Conservation (phyloP, 192 early-diverging fungal genomes). For the Coemansia sp. region DNA sequence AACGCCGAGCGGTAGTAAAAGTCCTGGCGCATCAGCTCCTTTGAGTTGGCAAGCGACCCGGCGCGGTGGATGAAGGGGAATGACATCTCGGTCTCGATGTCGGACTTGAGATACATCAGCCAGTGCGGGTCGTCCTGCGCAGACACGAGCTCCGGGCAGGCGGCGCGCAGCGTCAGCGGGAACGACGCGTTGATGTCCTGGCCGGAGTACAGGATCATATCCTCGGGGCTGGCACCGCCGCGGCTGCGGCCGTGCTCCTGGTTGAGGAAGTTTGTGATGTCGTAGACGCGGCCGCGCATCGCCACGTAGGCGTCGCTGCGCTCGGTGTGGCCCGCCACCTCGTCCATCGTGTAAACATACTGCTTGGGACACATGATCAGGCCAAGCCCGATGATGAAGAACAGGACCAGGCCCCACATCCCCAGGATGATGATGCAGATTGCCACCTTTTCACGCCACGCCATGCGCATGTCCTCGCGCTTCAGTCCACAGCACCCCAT, state of each 20-base stretch:
- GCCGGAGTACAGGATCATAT: slow-evolving; percentile 57
- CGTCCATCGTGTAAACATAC: slow-evolving; percentile 60
- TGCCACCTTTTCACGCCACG: slow-evolving; percentile 90
- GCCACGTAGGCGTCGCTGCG: slow-evolving; percentile 61
- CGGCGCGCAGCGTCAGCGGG: slow-evolving; percentile 58
- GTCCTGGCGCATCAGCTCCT: slow-evolving; percentile 40
- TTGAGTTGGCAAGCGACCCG: slow-evolving; percentile 45
- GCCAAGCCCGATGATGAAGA: slow-evolving; percentile 86
- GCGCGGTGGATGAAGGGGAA: slow-evolving; percentile 34
- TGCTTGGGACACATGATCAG: slow-evolving; percentile 80
- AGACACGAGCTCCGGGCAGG: slow-evolving; percentile 57
- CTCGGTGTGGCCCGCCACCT: slow-evolving; percentile 61
- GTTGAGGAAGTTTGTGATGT: slow-evolving; percentile 64
- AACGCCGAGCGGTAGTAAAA: slow-evolving; percentile 58
- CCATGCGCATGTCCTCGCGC: slow-evolving; percentile 89
- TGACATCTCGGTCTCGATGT: slow-evolving; percentile 22
- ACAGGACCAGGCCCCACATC: slow-evolving; percentile 73
- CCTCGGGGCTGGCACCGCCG: slow-evolving; percentile 39
- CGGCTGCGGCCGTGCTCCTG: slow-evolving; percentile 59
- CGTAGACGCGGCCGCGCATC: slow-evolving; percentile 68
- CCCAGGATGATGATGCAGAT: slow-evolving; percentile 83
- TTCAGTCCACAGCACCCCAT: slow-evolving; percentile 63
- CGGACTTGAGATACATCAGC: slow-evolving; percentile 36
- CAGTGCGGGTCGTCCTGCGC: slow-evolving; percentile 35
- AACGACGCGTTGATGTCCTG: slow-evolving; percentile 66